Conservation (phyloP, 352 stramenopile genomes). For the Pythium graminicola region DNA sequence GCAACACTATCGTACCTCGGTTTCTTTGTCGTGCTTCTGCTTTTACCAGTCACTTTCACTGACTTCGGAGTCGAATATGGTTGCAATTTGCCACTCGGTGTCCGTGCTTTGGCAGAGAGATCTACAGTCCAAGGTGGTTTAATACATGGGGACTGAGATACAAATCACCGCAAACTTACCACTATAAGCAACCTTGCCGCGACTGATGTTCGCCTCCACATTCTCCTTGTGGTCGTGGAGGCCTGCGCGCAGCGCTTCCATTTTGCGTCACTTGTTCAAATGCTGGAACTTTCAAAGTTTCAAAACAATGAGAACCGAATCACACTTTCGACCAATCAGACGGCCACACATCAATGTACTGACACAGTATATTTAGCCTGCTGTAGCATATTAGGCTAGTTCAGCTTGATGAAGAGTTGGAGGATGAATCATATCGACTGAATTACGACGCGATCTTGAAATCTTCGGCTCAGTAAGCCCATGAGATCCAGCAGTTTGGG, state of each 20-base stretch:
- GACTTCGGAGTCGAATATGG: conserved; percentile 38
- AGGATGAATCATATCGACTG: background rate
- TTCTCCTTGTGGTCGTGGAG: conserved; percentile 69
- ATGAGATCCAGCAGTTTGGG: background rate
- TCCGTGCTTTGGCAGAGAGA: conserved; percentile 7
- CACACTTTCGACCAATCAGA: background rate
- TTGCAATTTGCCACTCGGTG: conserved; percentile 8
- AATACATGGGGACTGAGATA: background rate
- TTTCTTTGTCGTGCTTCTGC: conserved; percentile 31
- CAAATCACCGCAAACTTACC: conserved; percentile 17
- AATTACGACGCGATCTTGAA: background rate
- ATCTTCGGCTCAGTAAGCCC: background rate
- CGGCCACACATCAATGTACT: background rate
- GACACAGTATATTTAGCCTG: background rate
- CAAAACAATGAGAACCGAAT: no score
- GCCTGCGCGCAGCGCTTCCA: conserved; percentile 39
- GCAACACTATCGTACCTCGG: conserved; percentile 30
- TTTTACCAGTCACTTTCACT: conserved; percentile 16
- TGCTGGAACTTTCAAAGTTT: conserved; percentile 2
- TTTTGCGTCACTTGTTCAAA: conserved; percentile 7
- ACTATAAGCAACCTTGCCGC: conserved; percentile 28
- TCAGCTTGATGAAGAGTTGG: background rate
- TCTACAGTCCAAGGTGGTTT: conserved; percentile 1
- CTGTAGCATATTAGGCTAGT: background rate
- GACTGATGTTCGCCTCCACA: conserved; percentile 30